A percentile compares a stretch with the other conserved stretches of the same genome.
phyloP scores from a whole-genome alignment of 2,329 filamentous ascomycete genomes.

The Calcarisporium arbuscula region DNA sequence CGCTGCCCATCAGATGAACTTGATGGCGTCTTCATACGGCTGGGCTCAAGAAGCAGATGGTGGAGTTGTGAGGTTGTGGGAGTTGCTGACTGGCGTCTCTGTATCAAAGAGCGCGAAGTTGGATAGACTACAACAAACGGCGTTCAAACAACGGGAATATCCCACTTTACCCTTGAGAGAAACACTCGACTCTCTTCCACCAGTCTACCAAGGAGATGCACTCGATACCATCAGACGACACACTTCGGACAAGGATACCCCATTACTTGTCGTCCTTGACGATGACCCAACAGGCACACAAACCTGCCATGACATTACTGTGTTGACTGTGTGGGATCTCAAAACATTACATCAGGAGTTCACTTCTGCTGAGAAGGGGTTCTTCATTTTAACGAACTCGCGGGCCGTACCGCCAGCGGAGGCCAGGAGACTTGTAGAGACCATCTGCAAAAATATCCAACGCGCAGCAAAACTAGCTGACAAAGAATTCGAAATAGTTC shows the following conservation, averaged over 20 bases:
- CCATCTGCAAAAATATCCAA: conserved; percentile 43
- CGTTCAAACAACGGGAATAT: neutral
- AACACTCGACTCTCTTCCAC: conserved; percentile 16
- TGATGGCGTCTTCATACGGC: conserved; percentile 24
- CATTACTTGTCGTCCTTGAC: conserved; percentile 41
- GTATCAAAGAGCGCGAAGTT: conserved; percentile 14
- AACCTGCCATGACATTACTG: conserved; percentile 50
- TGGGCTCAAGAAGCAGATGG: conserved; percentile 27
- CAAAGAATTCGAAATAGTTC: conserved; percentile 44
- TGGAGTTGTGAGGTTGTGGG: conserved; percentile 32
- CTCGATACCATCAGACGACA: too few relatives aligned
- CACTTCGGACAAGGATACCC: too few relatives aligned
- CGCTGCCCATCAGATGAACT: conserved; percentile 23
- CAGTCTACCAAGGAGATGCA: too few relatives aligned
- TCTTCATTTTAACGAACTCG: conserved; percentile 56
- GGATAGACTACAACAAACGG: neutral
- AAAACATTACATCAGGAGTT: conserved; percentile 39
- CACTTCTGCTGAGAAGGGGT: conserved; percentile 31
- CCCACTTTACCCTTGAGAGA: conserved; percentile 12
- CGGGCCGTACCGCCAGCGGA: conserved; percentile 43
- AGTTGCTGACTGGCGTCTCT: conserved; percentile 16
- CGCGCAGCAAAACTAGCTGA: conserved; percentile 31
- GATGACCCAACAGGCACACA: conserved; percentile 56
- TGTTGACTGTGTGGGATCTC: conserved; percentile 47
- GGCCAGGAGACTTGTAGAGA: conserved; percentile 37